Base-by-base conservation (phyloP, 345 rosid genomes). In the Eucalyptus lansdowneana region DNA sequence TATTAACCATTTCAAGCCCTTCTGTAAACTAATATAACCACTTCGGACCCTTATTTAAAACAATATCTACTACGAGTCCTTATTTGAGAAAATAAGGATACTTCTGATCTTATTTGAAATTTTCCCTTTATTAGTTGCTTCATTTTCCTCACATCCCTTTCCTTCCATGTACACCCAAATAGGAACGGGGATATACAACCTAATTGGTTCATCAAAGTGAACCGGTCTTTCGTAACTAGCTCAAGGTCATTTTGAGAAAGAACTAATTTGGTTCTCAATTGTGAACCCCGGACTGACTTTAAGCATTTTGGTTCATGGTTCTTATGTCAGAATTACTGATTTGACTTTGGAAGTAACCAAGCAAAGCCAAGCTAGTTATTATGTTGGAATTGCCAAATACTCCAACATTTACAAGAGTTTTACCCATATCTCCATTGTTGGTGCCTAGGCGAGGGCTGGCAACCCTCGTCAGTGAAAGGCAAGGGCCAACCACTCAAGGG, bases 41-140 rank as follows among this genome's bases (percentile, higher is more conserved):
- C 2, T 51, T 17, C 9, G 4, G 0, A 3, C 9, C 2, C 0
- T 16, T 51, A 51, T 51, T 51, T 16, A 0, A 51, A 50, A 50
- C 1, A 50, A 50, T 50, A 50, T 50, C 4, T 0, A 51, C 9
- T 51, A 0, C 4, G 4, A 2, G 4, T 0, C 22, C 1, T 7
- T 51, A 51, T 53, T 53, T 53, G 56, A 53, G 22, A 19, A 53
- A 53, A 7, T 19, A 0, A 19, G 1, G 10, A 58, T 11, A 58
- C 0, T 53, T 19, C 0, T 4, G 1, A 3, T 10, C 14, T 27
- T 25, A 25, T 60, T 69, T 69, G 0, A 42, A 53, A 7, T 19
- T 53, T 53, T 53, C 24, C 56, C 56, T 37, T 9, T 19, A 72
- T 34, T 34, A 72, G 44, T 72, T 10, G 25, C 81, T 72, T 72